Conservation (phyloP, 176 grass and related monocot species). For the Pharus latifolius region DNA sequence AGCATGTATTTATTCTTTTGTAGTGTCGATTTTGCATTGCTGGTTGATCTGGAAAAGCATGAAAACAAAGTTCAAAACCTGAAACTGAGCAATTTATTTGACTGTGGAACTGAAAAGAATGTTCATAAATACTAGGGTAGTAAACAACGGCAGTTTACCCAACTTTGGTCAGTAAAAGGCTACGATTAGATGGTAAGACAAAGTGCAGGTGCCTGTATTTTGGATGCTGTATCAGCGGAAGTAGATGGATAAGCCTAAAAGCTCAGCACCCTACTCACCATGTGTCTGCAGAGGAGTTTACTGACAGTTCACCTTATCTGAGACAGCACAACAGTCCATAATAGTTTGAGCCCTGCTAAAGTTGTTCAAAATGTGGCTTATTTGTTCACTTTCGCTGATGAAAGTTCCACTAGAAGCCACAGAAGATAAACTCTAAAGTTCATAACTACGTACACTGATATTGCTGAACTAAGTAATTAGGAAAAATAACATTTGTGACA, state of each 20-base stretch:
- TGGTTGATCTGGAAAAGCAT: not conserved
- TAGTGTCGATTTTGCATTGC: too few species aligned
- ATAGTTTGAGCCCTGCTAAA: not conserved
- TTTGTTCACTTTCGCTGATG: not conserved
- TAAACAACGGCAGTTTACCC: too few species aligned
- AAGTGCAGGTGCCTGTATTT: not conserved
- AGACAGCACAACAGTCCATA: too few species aligned
- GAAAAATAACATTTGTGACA: not conserved
- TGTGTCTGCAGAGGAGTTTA: not conserved
- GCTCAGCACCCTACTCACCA: not conserved
- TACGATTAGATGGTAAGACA: not conserved
- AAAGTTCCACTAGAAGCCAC: too few species aligned
- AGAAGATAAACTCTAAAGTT: not conserved
- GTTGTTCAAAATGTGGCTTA: not conserved
- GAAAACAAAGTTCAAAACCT: not conserved
- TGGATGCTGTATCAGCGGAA: not conserved
- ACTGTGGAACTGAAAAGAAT: not conserved
- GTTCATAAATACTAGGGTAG: too few species aligned
- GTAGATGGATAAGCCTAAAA: not conserved
- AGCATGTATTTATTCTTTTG: too few species aligned
- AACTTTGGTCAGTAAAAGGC: too few species aligned
- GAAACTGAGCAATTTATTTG: not conserved
- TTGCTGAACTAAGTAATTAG: not conserved
- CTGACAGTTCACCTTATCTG: not conserved
- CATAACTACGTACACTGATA: not conserved